These are phyloP conservation scores for Gossypium thurberi DNA, from an alignment of 345 rosid genomes.

Conservation along the genomic window DNA sequence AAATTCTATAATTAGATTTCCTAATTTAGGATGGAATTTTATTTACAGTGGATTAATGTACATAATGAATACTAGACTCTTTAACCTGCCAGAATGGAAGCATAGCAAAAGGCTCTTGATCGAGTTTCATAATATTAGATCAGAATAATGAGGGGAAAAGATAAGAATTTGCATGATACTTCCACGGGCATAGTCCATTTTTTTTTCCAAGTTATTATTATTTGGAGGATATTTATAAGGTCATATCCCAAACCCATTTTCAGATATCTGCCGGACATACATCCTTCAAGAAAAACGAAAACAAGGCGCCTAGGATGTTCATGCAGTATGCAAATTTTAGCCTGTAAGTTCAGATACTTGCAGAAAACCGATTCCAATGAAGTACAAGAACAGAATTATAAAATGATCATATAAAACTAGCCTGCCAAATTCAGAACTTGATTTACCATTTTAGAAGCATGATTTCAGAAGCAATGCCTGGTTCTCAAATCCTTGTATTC, in stretches of 20 bases:
- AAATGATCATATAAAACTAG: neutral
- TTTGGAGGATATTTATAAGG: neutral
- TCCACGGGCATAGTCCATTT: neutral
- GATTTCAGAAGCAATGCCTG: neutral
- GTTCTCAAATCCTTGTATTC: slow-evolving; percentile 1
- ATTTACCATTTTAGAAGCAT: slow-evolving; percentile 14
- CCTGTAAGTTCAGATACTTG: neutral
- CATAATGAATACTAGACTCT: neutral
- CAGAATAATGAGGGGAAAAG: neutral
- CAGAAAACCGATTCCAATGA: neutral
- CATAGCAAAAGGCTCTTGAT: neutral
- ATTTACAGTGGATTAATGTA: neutral
- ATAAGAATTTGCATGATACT: neutral
- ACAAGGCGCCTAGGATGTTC: neutral
- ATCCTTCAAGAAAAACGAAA: neutral
- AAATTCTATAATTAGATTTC: neutral
- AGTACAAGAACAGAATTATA: neutral
- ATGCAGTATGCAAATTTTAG: neutral
- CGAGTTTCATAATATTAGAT: neutral
- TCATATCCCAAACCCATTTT: neutral
- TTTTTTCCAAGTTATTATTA: too few species aligned
- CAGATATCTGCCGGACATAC: too few species aligned
- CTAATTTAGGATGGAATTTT: neutral
- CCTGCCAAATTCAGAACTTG: neutral
- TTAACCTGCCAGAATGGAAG: neutral